Evolutionary conservation across 2,329 filamentous ascomycete species (phyloP).

Genomic region (Pseudopithomyces maydicus): DNA sequence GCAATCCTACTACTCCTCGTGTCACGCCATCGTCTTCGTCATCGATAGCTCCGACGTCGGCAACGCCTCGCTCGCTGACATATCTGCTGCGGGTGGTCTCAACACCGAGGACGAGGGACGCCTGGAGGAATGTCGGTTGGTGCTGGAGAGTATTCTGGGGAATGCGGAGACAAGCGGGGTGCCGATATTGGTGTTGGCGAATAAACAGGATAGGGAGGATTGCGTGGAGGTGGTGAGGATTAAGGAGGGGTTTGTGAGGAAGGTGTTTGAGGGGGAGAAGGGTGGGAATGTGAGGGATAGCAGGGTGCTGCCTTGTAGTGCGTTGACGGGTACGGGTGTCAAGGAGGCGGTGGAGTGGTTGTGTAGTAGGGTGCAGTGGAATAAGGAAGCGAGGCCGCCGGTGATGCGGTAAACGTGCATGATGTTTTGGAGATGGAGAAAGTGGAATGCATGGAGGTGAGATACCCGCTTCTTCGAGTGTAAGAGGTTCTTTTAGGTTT

Average conservation of each 20-base stretch:
- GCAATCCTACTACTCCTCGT: constrained; percentile 93
- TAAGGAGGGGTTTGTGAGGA: constrained; percentile 94
- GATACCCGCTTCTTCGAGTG: not conserved
- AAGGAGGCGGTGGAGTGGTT: constrained; percentile 98
- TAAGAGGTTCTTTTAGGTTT: not conserved
- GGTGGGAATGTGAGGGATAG: constrained; percentile 85
- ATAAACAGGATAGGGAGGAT: constrained; percentile 97
- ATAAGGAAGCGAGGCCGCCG: constrained; percentile 89
- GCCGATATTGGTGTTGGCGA: constrained; percentile 88
- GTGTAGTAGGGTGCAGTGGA: constrained; percentile 90
- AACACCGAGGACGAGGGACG: constrained; percentile 55
- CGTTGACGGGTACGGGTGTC: constrained; percentile 82
- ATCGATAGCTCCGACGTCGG: constrained; percentile 95
- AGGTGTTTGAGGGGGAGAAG: constrained; percentile 94
- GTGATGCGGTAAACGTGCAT: constrained; percentile 74
- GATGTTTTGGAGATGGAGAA: not conserved
- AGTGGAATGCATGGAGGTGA: not conserved
- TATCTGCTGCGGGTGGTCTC: constrained; percentile 43
- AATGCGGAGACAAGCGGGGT: constrained; percentile 89
- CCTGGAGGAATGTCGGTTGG: constrained; percentile 84
- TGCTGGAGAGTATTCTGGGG: constrained; percentile 87
- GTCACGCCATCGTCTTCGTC: constrained; percentile 97
- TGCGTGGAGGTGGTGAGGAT: constrained; percentile 97
- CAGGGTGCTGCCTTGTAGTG: constrained; percentile 86
- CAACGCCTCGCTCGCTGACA: constrained; percentile 70